These are phyloP conservation scores for Effrenium voratum DNA, from an alignment of 73 alveolate species.

Conservation along the genomic window DNA sequence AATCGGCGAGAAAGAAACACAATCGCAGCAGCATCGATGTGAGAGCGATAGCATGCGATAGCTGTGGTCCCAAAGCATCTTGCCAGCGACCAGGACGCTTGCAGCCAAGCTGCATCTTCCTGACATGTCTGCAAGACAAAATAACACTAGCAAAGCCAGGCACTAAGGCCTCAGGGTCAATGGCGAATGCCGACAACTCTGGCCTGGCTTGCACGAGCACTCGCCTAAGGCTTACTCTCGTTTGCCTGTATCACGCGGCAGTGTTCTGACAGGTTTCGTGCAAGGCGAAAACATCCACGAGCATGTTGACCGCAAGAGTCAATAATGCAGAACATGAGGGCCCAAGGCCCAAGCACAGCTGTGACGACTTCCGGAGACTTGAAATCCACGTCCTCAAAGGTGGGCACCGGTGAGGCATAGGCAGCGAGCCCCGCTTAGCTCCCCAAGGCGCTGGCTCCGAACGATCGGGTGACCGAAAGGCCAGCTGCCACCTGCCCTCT, in stretches of 20 bases:
- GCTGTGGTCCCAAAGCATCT: too few species aligned
- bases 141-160: too few species aligned
- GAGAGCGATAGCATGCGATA: too few species aligned
- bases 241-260: background rate
- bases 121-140: background rate
- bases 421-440: background rate
- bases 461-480: constrained; percentile 55
- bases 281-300: background rate
- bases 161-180: constrained; percentile 38
- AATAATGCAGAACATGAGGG: too few species aligned
- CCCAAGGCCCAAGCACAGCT: background rate
- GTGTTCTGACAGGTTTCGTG: background rate
- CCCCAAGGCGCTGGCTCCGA: constrained; percentile 3
- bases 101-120: constrained; percentile 61
- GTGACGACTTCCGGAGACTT: constrained; percentile 63
- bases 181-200: constrained; percentile 66
- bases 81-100: too few species aligned
- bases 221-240: too few species aligned
- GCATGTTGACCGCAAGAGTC: background rate
- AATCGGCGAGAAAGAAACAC: too few species aligned
- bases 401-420: background rate
- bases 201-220: background rate
- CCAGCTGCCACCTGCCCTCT: constrained; percentile 75
- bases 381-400: constrained; percentile 56
- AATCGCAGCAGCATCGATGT: too few species aligned